Percentiles rank a stretch among this genome's conserved stretches.
These are phyloP conservation scores for Saccharomycopsis sp. DNA, from an alignment of 805 yeast species.

Conservation along the genomic window DNA sequence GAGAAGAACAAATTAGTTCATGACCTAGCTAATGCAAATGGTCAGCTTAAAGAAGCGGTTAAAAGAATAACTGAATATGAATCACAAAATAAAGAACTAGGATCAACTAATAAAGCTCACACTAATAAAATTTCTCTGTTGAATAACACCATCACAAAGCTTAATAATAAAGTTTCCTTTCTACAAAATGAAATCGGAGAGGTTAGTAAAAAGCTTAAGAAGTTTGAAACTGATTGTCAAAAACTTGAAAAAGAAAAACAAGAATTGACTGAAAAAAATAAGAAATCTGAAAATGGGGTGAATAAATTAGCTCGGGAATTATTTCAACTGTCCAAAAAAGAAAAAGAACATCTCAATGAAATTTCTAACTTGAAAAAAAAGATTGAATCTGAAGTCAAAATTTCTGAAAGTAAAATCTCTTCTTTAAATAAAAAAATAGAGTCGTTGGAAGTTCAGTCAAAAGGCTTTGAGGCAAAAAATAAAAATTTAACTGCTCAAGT, in stretches of 20 bases:
- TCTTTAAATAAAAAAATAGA: constrained; percentile 19
- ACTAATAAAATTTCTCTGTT: constrained; percentile 5
- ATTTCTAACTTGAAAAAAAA: constrained; percentile 36
- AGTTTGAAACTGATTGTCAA: constrained; percentile 19
- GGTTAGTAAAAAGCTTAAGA: constrained; percentile 7
- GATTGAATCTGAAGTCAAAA: constrained; percentile 23
- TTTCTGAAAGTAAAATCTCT: constrained; percentile 27
- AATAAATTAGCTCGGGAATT: constrained; percentile 85
- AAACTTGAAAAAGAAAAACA: constrained; percentile 22
- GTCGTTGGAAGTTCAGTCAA: constrained; percentile 19
- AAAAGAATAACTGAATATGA: constrained; percentile 14
- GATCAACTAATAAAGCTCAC: constrained; percentile 1
- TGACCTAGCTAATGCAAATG: constrained; percentile 23
- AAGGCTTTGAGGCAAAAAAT: constrained; percentile 17
- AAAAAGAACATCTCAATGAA: constrained; percentile 37
- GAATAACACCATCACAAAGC: constrained; percentile 7
- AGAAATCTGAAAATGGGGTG: constrained; percentile 74
- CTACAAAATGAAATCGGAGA: constrained; percentile 15
- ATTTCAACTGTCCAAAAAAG: constrained; percentile 50
- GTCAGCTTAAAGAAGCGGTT: constrained; percentile 23
- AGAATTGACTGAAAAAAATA: constrained; percentile 29
- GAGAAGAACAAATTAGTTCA: constrained; percentile 26
- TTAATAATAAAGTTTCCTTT: constrained; percentile 11
- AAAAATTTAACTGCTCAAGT: constrained; percentile 16
- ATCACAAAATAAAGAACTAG: constrained; percentile 8